Conservation (phyloP, 352 stramenopile species). For the Pythium sp. region DNA sequence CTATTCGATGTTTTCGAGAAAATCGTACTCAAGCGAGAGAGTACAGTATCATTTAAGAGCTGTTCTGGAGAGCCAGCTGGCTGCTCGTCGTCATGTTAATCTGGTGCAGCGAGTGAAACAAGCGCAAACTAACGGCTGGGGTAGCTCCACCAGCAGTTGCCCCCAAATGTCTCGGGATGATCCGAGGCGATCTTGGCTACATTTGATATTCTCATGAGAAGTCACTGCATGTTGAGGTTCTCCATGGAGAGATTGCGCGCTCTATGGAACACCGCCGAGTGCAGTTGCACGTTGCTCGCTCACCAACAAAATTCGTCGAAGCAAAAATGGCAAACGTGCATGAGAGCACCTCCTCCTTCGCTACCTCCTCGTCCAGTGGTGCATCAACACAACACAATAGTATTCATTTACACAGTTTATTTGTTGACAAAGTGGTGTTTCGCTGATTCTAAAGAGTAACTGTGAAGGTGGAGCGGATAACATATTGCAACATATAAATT, state of each 20-base stretch:
- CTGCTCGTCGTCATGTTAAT: slow-evolving; percentile 1
- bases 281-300: not conserved
- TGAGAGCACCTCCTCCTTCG: not conserved
- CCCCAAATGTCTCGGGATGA: not conserved
- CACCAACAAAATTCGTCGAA: not conserved
- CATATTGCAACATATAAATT: not conserved
- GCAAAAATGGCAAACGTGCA: not conserved
- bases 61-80: not conserved
- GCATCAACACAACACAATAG: not conserved
- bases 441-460: not conserved
- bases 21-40: not conserved
- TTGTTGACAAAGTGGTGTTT: not conserved
- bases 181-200: not conserved
- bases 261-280: not conserved
- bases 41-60: not conserved
- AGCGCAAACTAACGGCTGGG: not conserved
- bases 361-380: not conserved
- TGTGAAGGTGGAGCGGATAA: not conserved
- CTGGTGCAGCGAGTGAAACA: not conserved
- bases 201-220: not conserved
- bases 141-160: not conserved
- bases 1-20: not conserved
- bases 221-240: not conserved
- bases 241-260: not conserved
- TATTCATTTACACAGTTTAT: not conserved